Percentiles rank a stretch among this genome's conserved stretches.
Evolutionary conservation across 1,139 yeast species (phyloP).

Genomic region (Eremothecium sinecaudum): DNA sequence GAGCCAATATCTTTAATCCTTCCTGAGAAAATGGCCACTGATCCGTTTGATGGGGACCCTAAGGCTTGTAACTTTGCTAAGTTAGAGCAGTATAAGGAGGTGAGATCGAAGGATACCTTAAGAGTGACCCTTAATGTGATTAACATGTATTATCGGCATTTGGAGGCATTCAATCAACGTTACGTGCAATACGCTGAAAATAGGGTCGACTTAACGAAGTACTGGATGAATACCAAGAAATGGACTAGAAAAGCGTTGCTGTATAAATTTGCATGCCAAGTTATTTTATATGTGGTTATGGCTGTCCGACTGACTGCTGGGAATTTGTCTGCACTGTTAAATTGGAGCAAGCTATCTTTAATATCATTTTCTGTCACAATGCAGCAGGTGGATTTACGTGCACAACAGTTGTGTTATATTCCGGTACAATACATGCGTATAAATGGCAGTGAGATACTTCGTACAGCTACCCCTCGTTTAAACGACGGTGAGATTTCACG

Average conservation of each 20-base stretch:
- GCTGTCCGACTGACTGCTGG: conserved; percentile 31
- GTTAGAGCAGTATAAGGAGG: conserved; percentile 23
- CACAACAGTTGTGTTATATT: conserved; percentile 68
- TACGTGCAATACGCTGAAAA: conserved; percentile 12
- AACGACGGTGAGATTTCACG: conserved; percentile 5
- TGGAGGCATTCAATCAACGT: conserved; percentile 15
- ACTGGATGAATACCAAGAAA: neutral
- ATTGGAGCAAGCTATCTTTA: conserved; percentile 30
- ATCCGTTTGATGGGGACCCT: conserved; percentile 16
- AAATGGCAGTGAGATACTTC: conserved; percentile 28
- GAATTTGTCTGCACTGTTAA: conserved; percentile 32
- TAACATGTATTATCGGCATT: conserved; percentile 21
- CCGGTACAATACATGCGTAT: conserved; percentile 72
- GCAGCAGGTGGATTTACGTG: conserved; percentile 68
- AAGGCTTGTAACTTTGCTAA: conserved; percentile 28
- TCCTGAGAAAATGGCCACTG: conserved; percentile 29
- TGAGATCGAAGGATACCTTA: conserved; percentile 11
- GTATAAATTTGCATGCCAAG: conserved; percentile 4
- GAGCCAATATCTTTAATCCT: conserved; percentile 63
- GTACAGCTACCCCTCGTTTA: conserved; percentile 32
- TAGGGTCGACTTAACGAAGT: conserved; percentile 1
- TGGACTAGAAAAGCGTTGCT: neutral
- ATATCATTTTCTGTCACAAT: conserved; percentile 52
- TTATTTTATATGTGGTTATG: conserved; percentile 17
- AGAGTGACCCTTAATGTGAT: conserved; percentile 21